A percentile compares a stretch with the other conserved stretches of the same genome.
Conservation (phyloP, 2,329 filamentous ascomycete species). For the Cladorrhinum sp. region DNA sequence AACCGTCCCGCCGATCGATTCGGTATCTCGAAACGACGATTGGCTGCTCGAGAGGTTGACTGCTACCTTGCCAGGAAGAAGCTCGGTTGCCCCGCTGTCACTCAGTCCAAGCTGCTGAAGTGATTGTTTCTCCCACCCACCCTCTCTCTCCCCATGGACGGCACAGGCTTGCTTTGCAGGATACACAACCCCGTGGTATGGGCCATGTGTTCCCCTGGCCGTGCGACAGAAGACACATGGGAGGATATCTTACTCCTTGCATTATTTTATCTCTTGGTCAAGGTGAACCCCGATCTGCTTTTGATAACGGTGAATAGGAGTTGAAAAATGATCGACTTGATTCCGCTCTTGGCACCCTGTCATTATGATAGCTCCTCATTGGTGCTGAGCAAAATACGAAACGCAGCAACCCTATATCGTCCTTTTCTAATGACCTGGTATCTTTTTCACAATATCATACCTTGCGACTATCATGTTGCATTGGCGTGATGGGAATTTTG, state of each 20-base stretch:
- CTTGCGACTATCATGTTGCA: background rate
- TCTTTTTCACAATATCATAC: background rate
- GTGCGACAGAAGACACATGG: background rate
- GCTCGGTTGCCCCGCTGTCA: too few relatives aligned
- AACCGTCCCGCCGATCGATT: constrained; percentile 19
- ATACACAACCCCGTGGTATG: background rate
- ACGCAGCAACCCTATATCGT: background rate
- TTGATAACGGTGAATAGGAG: background rate
- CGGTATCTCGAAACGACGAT: background rate
- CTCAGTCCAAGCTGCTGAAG: background rate
- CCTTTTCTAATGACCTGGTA: too few relatives aligned
- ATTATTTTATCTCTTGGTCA: background rate
- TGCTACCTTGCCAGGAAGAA: background rate
- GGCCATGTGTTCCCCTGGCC: background rate
- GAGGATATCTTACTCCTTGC: background rate
- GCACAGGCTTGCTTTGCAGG: background rate
- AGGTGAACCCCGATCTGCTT: background rate
- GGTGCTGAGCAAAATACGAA: background rate
- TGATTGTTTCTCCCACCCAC: background rate
- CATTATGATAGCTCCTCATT: background rate
- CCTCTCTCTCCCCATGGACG: background rate
- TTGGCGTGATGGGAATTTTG: background rate
- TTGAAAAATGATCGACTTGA: background rate
- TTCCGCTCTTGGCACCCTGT: background rate
- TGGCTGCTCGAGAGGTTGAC: background rate